phyloP scores from a whole-genome alignment of 768 basidiomycete species.

The Kwoniella shandongensis region DNA sequence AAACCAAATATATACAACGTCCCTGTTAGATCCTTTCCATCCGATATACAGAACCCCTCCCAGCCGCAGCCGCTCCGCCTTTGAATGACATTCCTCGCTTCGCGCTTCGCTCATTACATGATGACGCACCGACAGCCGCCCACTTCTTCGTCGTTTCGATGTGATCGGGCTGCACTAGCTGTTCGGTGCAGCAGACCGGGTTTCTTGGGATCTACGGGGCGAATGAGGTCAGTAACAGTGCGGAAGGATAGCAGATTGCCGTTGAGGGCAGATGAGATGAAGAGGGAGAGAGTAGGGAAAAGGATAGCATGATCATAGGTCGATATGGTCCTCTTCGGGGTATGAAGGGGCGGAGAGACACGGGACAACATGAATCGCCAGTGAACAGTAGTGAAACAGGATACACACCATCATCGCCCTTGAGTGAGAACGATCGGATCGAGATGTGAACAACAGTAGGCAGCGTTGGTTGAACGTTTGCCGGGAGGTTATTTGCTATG shows the following conservation, averaged over 20 bases:
- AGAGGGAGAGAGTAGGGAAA: not conserved
- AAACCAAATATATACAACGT: too few relatives aligned
- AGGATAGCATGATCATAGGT: too few relatives aligned
- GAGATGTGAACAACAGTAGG: conserved; percentile 50
- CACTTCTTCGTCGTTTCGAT: conserved; percentile 29
- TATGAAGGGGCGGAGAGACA: not conserved
- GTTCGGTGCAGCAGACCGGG: conserved; percentile 13
- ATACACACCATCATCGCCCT: conserved; percentile 43
- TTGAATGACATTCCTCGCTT: too few relatives aligned
- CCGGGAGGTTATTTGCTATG: conserved; percentile 43
- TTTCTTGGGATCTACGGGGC: conserved; percentile 33
- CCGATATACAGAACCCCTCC: too few relatives aligned
- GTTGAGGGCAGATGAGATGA: too few relatives aligned
- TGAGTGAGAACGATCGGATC: conserved; percentile 47
- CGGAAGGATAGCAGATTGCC: too few relatives aligned
- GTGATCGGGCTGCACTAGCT: conserved; percentile 11
- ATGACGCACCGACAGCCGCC: conserved; percentile 51
- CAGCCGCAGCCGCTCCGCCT: too few relatives aligned
- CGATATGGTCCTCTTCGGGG: conserved; percentile 1
- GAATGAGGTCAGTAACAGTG: too few relatives aligned
- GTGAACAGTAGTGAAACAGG: not conserved
- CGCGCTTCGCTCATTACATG: conserved; percentile 45
- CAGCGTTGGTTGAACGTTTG: conserved; percentile 21
- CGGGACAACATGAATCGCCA: not conserved
- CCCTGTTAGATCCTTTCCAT: too few relatives aligned